Evolutionary conservation across 2,329 filamentous ascomycete genomes (phyloP), one percentile per base, ranked within the genome.

Genomic region (Colletotrichum gigasporum): DNA sequence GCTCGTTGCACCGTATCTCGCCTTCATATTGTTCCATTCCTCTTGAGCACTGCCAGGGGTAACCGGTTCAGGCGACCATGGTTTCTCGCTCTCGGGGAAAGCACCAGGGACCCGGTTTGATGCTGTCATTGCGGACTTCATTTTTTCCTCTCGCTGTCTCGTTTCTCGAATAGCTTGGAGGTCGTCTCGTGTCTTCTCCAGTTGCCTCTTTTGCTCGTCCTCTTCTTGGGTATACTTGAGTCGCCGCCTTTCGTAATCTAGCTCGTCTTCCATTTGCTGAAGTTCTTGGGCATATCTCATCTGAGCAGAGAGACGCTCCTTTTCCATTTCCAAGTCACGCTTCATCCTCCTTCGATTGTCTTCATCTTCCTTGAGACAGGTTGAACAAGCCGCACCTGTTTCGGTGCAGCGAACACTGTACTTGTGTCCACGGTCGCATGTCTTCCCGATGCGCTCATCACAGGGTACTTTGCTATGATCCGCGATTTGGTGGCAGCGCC

Each of bases 11-110:
- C 79, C 79, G 30, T 89, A 83, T 1, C 74, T 71, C 2, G 75
- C 50, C 70, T 93, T 93, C 68, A 89, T 81, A 1, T 78, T 71
- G 12, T 89, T 75, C 91, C 90, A 93, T 16, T 92, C 87, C 1
- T 77, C 74, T 1, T 74, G 73, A 0, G 86, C 80, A 28, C 70
- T 65, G 37, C 66, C 59, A 4, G 67, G 62, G 8, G 34, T 24
- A 2, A 53, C 10, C n/a, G 11, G 7, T 18, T 22, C 11, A 1
- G 14, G 10, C 7, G 28, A 5, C 10, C 4, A n/a, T 10, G 12
- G n/a, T 11, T 18, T 6, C 6, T 8, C 22, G 11, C 5, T 32
- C 10, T n/a, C 11, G 3, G 11, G 5, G 12, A 12, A 7, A 16
- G 37, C 20, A 9, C 14, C 18, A 8, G 45, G 16, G 10, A 4